phyloP scores from a whole-genome alignment of 148 eudicot species.

The Linanthus parryae region DNA sequence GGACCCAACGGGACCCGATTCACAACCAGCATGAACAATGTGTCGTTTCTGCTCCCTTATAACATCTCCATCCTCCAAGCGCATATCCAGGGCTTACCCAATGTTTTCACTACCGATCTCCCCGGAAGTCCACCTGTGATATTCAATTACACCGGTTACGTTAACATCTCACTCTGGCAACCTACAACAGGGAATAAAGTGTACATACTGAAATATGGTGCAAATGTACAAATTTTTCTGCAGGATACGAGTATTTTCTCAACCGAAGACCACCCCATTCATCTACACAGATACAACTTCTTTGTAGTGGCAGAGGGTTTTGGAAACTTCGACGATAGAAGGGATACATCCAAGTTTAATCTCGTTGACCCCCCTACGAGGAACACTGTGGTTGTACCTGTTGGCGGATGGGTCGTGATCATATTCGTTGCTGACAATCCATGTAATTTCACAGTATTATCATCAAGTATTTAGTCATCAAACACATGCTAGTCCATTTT shows the following conservation, averaged over 20 bases:
- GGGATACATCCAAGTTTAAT: constrained; percentile 28
- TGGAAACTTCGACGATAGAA: constrained; percentile 33
- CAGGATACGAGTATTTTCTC: constrained; percentile 34
- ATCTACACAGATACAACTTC: constrained; percentile 46
- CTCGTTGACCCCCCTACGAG: constrained; percentile 5
- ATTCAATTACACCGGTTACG: constrained; percentile 70
- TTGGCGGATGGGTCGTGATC: constrained; percentile 14
- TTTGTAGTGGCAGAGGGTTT: constrained; percentile 35
- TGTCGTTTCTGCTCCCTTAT: too few species aligned
- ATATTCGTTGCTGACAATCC: constrained; percentile 13
- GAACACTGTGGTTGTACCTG: constrained; percentile 9
- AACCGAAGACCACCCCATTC: constrained; percentile 45
- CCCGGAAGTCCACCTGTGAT: too few species aligned
- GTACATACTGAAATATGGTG: constrained; percentile 38
- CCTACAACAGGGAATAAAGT: constrained; percentile 54
- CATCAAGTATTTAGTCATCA: neutral
- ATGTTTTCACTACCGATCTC: too few species aligned
- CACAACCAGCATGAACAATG: too few species aligned
- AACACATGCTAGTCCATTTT: neutral
- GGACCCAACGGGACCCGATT: too few species aligned
- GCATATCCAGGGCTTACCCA: too few species aligned
- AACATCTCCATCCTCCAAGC: too few species aligned
- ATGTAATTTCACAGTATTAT: constrained; percentile 7
- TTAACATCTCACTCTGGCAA: constrained; percentile 55
- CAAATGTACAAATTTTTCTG: constrained; percentile 31